Conservation (phyloP, 2,329 filamentous ascomycete genomes). For the Knufia petricola region DNA sequence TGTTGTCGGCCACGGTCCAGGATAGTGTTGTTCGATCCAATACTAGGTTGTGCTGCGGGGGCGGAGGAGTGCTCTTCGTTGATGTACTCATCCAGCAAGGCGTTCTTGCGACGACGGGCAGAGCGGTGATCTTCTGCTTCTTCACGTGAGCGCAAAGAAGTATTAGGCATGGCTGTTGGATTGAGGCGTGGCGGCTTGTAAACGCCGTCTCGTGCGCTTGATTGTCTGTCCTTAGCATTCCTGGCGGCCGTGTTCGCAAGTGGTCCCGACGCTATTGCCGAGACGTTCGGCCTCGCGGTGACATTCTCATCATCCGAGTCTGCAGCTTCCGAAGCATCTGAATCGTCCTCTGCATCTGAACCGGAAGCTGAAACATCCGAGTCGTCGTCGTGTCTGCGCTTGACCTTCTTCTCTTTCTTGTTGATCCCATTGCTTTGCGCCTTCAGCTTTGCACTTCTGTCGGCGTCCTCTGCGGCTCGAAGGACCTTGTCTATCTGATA, state of each 20-base stretch:
- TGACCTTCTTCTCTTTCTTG: constrained; percentile 25
- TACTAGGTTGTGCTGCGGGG: constrained; percentile 75
- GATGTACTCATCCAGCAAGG: constrained; percentile 86
- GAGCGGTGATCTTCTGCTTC: constrained; percentile 39
- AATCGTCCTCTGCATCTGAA: constrained; percentile 29
- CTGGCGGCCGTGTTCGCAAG: constrained; percentile 7
- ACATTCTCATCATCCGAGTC: constrained; percentile 48
- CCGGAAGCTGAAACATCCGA: constrained; percentile 28
- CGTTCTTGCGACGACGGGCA: constrained; percentile 60
- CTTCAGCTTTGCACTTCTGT: constrained; percentile 36
- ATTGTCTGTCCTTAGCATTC: constrained; percentile 12
- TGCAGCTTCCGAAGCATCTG: constrained; percentile 27
- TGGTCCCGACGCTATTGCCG: constrained; percentile 30
- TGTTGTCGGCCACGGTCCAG: constrained; percentile 65
- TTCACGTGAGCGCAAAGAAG: constrained; percentile 48
- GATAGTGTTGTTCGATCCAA: constrained; percentile 69
- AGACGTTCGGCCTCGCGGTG: constrained; percentile 52
- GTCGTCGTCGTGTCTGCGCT: constrained; percentile 27
- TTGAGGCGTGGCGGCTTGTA: constrained; percentile 86
- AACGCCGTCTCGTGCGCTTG: constrained; percentile 45
- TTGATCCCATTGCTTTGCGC: constrained; percentile 25
- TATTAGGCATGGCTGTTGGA: constrained; percentile 66
- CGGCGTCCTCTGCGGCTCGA: constrained; percentile 69
- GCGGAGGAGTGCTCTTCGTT: constrained; percentile 71
- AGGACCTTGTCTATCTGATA: constrained; percentile 96